phyloP scores from a whole-genome alignment of 2,329 filamentous ascomycete species.

The Colletotrichum sp. region DNA sequence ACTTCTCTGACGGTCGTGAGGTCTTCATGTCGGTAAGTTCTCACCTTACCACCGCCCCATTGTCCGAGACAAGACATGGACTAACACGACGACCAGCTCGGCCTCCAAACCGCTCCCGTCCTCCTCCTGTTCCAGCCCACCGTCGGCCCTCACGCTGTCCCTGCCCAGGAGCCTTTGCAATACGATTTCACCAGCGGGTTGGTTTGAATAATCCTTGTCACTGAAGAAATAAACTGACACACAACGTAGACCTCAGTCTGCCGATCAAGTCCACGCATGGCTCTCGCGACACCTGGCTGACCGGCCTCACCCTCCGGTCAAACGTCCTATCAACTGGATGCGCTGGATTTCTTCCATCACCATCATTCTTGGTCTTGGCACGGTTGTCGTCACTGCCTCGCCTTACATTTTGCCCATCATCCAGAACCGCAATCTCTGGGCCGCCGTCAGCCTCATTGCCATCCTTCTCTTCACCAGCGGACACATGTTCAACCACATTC shows the following conservation, averaged over 20 bases:
- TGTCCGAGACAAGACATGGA: not conserved
- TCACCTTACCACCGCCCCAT: not conserved
- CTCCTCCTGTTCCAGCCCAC: constrained; percentile 89
- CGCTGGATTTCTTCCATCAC: constrained; percentile 73
- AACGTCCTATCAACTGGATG: constrained; percentile 86
- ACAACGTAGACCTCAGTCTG: constrained; percentile 66
- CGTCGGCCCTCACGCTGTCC: constrained; percentile 76
- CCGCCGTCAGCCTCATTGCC: constrained; percentile 83
- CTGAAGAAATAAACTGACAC: not conserved
- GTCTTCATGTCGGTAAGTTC: constrained; percentile 84
- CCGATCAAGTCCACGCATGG: constrained; percentile 82
- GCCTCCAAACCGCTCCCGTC: constrained; percentile 92
- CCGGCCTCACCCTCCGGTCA: constrained; percentile 76
- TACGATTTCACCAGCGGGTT: constrained; percentile 88
- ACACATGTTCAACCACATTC: constrained; percentile 99
- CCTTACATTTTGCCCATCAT: constrained; percentile 83
- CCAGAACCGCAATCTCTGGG: constrained; percentile 94
- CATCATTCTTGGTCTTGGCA: constrained; percentile 71
- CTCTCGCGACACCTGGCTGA: constrained; percentile 79
- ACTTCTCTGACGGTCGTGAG: constrained; percentile 84
- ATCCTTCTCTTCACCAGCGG: constrained; percentile 94
- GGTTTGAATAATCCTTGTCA: constrained; percentile 28
- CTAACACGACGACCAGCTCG: constrained; percentile 63
- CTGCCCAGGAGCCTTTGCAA: constrained; percentile 71
- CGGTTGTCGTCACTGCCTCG: constrained; percentile 72